Percentiles rank a stretch among this genome's conserved stretches.
phyloP scores from a whole-genome alignment of 192 early-diverging fungal species.

The Podila epigama region DNA sequence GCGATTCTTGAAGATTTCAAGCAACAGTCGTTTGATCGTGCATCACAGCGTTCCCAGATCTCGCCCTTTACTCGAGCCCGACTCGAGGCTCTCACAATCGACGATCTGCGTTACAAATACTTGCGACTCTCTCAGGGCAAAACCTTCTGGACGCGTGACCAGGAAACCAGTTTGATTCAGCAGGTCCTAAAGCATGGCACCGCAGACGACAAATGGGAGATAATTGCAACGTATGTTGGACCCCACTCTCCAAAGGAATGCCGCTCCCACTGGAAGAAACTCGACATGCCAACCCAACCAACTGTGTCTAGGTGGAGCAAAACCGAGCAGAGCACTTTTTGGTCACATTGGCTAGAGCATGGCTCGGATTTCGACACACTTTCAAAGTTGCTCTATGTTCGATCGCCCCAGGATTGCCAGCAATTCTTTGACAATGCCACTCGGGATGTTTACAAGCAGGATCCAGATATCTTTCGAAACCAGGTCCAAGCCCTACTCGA shows the following conservation, averaged over 20 bases:
- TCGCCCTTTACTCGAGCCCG: neutral
- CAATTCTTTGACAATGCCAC: slow-evolving; percentile 16
- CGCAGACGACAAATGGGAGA: slow-evolving; percentile 9
- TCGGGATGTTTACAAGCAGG: slow-evolving; percentile 3
- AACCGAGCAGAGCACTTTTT: slow-evolving; percentile 18
- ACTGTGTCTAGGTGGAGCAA: neutral
- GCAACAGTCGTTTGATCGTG: slow-evolving; percentile 1
- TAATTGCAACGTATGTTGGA: slow-evolving; percentile 6
- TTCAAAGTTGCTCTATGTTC: slow-evolving; percentile 1
- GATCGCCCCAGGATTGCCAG: slow-evolving; percentile 20
- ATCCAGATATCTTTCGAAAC: neutral
- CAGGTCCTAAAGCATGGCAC: slow-evolving; percentile 23
- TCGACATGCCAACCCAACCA: slow-evolving; percentile 24
- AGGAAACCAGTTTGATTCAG: slow-evolving; percentile 29
- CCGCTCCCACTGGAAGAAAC: slow-evolving; percentile 27
- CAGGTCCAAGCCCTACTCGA: neutral
- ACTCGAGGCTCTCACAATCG: slow-evolving; percentile 2
- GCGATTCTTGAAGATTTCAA: slow-evolving; percentile 13
- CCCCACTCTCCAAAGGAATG: slow-evolving; percentile 18
- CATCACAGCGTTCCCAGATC: neutral
- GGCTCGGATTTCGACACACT: slow-evolving; percentile 26
- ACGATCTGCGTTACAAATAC: slow-evolving; percentile 9
- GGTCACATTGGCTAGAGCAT: slow-evolving; percentile 16
- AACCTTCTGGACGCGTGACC: slow-evolving; percentile 20
- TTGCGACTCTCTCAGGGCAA: slow-evolving; percentile 5